phyloP scores from a whole-genome alignment of 805 yeast species.

The Lachancea meyersii region DNA sequence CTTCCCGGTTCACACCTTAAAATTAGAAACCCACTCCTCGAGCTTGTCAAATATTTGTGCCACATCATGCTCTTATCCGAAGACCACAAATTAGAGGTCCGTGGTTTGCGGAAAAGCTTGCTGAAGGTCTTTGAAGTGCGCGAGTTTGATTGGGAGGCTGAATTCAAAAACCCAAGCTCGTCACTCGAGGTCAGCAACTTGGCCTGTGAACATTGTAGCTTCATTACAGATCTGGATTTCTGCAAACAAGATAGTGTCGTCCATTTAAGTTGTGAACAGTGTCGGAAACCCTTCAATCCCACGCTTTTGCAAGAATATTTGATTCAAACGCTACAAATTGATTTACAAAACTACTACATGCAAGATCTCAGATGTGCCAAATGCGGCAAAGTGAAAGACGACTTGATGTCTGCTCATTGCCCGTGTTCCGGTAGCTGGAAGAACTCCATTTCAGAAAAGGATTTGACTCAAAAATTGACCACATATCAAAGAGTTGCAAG shows the following conservation, averaged over 20 bases:
- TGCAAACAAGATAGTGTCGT: conserved; percentile 56
- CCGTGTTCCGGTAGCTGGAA: conserved; percentile 85
- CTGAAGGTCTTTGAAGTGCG: conserved; percentile 68
- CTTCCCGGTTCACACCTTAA: conserved; percentile 66
- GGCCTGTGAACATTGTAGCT: conserved; percentile 74
- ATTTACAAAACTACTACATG: conserved; percentile 52
- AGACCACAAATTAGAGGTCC: conserved; percentile 60
- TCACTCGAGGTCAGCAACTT: conserved; percentile 60
- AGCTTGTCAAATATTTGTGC: conserved; percentile 67
- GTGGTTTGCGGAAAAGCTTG: conserved; percentile 69
- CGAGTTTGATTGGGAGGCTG: conserved; percentile 75
- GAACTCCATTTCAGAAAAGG: conserved; percentile 44
- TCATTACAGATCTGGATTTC: conserved; percentile 69
- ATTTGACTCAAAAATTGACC: conserved; percentile 40
- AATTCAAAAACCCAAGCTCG: conserved; percentile 68
- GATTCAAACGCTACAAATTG: conserved; percentile 53
- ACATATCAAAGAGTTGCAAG: conserved; percentile 55
- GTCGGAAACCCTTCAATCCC: conserved; percentile 58
- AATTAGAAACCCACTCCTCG: conserved; percentile 66
- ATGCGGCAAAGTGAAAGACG: conserved; percentile 62
- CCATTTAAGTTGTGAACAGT: conserved; percentile 57
- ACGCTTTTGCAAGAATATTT: conserved; percentile 73
- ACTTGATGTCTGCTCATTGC: conserved; percentile 69
- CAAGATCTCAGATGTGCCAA: conserved; percentile 82
- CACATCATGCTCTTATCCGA: conserved; percentile 66